Percentiles rank a stretch among this genome's conserved stretches.
Evolutionary conservation across 2,329 filamentous ascomycete species (phyloP).

Genomic region (Dactylellina cionopaga): DNA sequence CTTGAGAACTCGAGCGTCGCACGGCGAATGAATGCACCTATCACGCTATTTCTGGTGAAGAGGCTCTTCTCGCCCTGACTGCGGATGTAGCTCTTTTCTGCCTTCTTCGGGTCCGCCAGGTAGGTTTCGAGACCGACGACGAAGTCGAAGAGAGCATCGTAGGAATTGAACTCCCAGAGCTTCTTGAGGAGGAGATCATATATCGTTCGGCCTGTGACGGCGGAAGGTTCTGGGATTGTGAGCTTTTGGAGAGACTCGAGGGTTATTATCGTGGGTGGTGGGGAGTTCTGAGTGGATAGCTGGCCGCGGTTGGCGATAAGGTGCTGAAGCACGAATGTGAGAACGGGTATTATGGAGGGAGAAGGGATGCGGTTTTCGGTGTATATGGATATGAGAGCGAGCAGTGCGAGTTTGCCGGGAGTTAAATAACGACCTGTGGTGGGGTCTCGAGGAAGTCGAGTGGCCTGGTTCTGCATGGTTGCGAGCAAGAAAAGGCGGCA

Average conservation of each 20-base stretch:
- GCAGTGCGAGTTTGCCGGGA: slow-evolving; percentile 84
- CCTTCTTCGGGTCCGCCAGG: slow-evolving; percentile 69
- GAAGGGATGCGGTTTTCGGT: slow-evolving; percentile 75
- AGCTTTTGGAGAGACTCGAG: slow-evolving; percentile 69
- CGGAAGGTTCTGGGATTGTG: slow-evolving; percentile 54
- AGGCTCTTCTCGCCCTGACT: slow-evolving; percentile 54
- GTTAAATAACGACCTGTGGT: slow-evolving; percentile 71
- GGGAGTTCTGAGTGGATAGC: slow-evolving; percentile 36
- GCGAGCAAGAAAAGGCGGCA: not conserved
- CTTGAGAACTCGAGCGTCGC: slow-evolving; percentile 81
- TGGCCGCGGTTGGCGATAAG: slow-evolving; percentile 67
- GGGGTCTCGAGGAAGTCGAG: slow-evolving; percentile 46
- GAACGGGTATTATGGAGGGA: slow-evolving; percentile 75
- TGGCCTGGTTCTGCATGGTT: slow-evolving; percentile 39
- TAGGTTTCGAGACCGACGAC: slow-evolving; percentile 70
- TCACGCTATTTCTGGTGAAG: slow-evolving; percentile 70
- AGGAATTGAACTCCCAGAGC: slow-evolving; percentile 83
- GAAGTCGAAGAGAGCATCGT: slow-evolving; percentile 81
- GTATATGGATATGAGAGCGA: slow-evolving; percentile 85
- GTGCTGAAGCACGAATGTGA: slow-evolving; percentile 81
- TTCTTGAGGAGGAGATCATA: slow-evolving; percentile 85
- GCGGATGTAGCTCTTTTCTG: slow-evolving; percentile 65
- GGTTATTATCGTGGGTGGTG: slow-evolving; percentile 63
- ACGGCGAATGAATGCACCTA: slow-evolving; percentile 82
- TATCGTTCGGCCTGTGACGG: slow-evolving; percentile 74